Conservation (phyloP, 495 filamentous ascomycete species). For the Penicillium waksmanii region DNA sequence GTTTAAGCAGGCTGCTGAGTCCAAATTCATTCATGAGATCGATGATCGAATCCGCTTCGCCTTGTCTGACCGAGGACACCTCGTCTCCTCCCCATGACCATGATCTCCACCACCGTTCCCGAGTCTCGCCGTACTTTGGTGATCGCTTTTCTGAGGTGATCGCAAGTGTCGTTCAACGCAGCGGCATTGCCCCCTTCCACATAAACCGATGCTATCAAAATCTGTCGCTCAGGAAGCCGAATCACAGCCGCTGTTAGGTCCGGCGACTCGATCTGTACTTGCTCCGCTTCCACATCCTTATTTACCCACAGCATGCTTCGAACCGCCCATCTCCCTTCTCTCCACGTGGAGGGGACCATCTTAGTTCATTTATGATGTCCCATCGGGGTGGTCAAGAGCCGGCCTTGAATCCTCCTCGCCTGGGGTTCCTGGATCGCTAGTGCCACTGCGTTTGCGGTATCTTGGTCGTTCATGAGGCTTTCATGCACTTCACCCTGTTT, state of each 20-base stretch:
- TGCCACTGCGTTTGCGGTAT: conserved; percentile 19
- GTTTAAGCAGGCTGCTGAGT: conserved; percentile 34
- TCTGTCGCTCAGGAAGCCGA: conserved; percentile 19
- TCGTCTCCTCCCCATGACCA: conserved; percentile 40
- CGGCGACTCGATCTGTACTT: conserved; percentile 26
- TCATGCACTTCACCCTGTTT: conserved; percentile 32
- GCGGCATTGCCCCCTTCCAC: conserved; percentile 22
- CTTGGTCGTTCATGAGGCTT: conserved; percentile 35
- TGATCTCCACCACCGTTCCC: conserved; percentile 22
- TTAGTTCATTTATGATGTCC: conserved; percentile 36
- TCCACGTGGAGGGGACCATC: conserved; percentile 28
- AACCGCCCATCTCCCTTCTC: conserved; percentile 30
- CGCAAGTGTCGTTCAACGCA: conserved; percentile 13
- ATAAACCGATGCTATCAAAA: conserved; percentile 35
- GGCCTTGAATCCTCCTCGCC: conserved; percentile 28
- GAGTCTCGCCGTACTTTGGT: conserved; percentile 18
- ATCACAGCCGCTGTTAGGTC: conserved; percentile 35
- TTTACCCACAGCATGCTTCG: conserved; percentile 38
- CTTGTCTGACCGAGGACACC: conserved; percentile 31
- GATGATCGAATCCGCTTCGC: conserved; percentile 40
- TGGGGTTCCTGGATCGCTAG: conserved; percentile 33
- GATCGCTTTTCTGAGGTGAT: conserved; percentile 20
- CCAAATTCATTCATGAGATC: conserved; percentile 37
- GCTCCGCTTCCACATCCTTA: conserved; percentile 32
- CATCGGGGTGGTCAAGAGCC: conserved; percentile 29